These are phyloP conservation scores for Comarum palustre DNA, from an alignment of 306 rosid species.

Conservation along the genomic window DNA sequence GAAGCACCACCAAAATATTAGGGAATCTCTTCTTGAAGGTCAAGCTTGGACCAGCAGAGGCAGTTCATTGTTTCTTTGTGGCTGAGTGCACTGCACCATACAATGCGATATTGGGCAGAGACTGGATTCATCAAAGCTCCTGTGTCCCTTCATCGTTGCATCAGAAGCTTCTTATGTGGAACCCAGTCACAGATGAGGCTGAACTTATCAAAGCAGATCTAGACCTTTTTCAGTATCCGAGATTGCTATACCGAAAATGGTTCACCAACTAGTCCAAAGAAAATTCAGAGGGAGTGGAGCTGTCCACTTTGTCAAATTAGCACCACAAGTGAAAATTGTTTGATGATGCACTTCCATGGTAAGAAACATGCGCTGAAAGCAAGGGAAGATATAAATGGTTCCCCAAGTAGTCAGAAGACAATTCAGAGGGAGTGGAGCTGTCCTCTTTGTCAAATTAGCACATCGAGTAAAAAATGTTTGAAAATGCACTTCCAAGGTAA, in stretches of 20 bases:
- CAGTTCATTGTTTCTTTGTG: not conserved
- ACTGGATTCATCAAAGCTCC: not conserved
- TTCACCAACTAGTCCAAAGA: slow-evolving; percentile 21
- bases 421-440: slow-evolving; percentile 68
- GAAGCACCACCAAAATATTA: too few relatives aligned
- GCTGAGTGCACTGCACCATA: not conserved
- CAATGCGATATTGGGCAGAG: not conserved
- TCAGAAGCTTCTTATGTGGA: not conserved
- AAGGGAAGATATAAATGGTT: not conserved
- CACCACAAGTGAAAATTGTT: slow-evolving; percentile 42
- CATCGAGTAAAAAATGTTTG: slow-evolving; percentile 41
- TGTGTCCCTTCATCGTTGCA: not conserved
- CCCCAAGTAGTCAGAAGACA: slow-evolving; percentile 24
- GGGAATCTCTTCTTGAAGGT: not conserved
- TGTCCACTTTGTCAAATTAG: slow-evolving; percentile 57
- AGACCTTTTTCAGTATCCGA: too few relatives aligned
- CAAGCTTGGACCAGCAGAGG: not conserved
- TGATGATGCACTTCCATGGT: slow-evolving; percentile 43
- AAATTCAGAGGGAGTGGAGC: slow-evolving; percentile 61
- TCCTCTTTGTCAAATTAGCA: slow-evolving; percentile 49
- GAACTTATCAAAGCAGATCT: too few relatives aligned
- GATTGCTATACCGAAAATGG: slow-evolving; percentile 3
- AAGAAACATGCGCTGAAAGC: slow-evolving; percentile 42
- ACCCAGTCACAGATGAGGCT: too few relatives aligned
- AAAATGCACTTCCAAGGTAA: slow-evolving; percentile 43